A percentile compares a stretch with the other conserved stretches of the same genome.
phyloP scores from a whole-genome alignment of 2,329 filamentous ascomycete species.

The Plectosphaerella plurivora region DNA sequence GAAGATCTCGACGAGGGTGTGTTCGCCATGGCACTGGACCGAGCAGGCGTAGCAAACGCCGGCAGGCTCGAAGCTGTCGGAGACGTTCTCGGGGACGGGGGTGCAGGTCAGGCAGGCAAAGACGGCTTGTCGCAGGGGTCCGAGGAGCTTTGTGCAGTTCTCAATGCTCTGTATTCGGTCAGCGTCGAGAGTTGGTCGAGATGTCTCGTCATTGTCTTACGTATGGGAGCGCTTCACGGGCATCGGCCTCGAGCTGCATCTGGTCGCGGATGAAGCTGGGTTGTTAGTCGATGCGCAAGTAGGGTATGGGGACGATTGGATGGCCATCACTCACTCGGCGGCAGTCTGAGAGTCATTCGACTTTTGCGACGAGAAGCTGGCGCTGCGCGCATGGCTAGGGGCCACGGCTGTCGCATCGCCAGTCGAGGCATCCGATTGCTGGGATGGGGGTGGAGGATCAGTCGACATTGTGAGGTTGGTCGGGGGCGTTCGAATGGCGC shows the following conservation, averaged over 20 bases:
- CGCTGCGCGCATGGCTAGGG: conserved; percentile 35
- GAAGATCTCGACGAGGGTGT: conserved; percentile 92
- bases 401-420: conserved; percentile 6
- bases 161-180: conserved; percentile 70
- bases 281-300: background rate
- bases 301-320: background rate
- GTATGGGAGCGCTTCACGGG: conserved; percentile 90
- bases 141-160: conserved; percentile 85
- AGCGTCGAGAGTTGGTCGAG: background rate
- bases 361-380: conserved; percentile 55
- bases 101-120: conserved; percentile 95
- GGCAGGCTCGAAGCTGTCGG: conserved; percentile 65
- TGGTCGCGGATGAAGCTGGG: conserved; percentile 81
- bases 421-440: conserved; percentile 1
- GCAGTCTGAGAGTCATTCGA: conserved; percentile 68
- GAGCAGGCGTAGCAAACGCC: conserved; percentile 97
- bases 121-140: conserved; percentile 78
- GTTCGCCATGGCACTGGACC: conserved; percentile 93
- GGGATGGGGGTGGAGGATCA: background rate
- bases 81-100: conserved; percentile 61
- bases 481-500: background rate
- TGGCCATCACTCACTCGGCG: conserved; percentile 49
- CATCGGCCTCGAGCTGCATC: conserved; percentile 87
- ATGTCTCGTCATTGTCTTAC: conserved; percentile 40
- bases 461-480: background rate